These are phyloP conservation scores for Glaciozyma martinii DNA, from an alignment of 768 basidiomycete genomes.

Conservation along the genomic window DNA sequence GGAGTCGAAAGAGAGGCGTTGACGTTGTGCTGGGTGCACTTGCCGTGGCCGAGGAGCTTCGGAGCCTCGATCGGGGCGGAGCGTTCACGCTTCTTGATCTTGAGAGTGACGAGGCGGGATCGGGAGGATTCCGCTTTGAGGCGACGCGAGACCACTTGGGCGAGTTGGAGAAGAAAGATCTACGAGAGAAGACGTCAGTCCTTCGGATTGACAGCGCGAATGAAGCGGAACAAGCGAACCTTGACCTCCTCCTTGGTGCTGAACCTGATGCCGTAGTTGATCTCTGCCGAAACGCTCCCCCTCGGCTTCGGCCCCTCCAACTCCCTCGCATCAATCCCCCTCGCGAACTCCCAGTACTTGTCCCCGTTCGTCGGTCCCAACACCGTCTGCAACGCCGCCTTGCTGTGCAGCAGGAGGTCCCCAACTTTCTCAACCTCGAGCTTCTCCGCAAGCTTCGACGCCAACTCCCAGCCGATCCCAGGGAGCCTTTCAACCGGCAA, in stretches of 20 bases:
- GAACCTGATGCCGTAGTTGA: slow-evolving; percentile 95
- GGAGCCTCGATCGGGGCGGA: slow-evolving; percentile 79
- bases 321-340: slow-evolving; percentile 71
- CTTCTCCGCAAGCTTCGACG: slow-evolving; percentile 55
- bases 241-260: slow-evolving; percentile 71
- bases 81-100: slow-evolving; percentile 78
- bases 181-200: neutral
- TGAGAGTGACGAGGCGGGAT: slow-evolving; percentile 70
- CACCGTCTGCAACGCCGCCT: slow-evolving; percentile 50
- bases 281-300: slow-evolving; percentile 87
- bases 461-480: slow-evolving; percentile 70
- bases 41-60: slow-evolving; percentile 88
- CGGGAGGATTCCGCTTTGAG: slow-evolving; percentile 59
- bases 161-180: slow-evolving; percentile 32
- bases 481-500: slow-evolving; percentile 72
- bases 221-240: slow-evolving; percentile 26
- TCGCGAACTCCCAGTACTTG: slow-evolving; percentile 69
- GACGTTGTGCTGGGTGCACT: slow-evolving; percentile 71
- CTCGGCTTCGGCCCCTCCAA: slow-evolving; percentile 76
- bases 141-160: slow-evolving; percentile 59
- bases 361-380: slow-evolving; percentile 75
- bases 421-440: slow-evolving; percentile 61
- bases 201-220: neutral
- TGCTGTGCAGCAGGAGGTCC: slow-evolving; percentile 47
- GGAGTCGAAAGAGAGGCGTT: slow-evolving; percentile 53